Conservation (phyloP, 2,329 filamentous ascomycete genomes). For the Neopestalotiopsis rosae region DNA sequence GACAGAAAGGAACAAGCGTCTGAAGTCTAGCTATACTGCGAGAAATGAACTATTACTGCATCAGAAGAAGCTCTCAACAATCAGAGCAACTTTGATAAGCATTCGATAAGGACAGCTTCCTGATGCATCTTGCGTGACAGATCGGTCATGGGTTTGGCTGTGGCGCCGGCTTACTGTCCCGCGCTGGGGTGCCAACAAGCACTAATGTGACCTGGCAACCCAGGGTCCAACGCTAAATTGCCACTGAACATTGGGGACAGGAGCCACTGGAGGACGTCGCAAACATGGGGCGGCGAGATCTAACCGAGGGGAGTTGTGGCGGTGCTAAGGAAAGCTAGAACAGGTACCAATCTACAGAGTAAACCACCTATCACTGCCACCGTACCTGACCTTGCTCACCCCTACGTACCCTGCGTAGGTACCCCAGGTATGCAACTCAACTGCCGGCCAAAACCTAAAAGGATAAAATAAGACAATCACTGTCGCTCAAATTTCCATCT, state of each 20-base stretch:
- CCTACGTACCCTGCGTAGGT: neutral
- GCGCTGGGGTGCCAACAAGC: neutral
- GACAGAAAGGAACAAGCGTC: neutral
- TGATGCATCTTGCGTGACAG: conserved; percentile 3
- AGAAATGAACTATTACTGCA: neutral
- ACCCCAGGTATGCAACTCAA: neutral
- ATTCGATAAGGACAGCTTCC: conserved; percentile 7
- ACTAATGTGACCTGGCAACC: neutral
- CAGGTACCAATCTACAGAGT: neutral
- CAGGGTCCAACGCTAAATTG: too few relatives aligned
- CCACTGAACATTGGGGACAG: too few relatives aligned
- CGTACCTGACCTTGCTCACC: neutral
- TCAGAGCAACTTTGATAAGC: neutral
- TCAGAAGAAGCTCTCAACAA: neutral
- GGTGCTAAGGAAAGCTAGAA: neutral
- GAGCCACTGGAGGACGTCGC: neutral
- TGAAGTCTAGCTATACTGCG: neutral
- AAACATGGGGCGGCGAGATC: neutral
- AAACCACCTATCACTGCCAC: too few relatives aligned
- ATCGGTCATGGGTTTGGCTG: neutral
- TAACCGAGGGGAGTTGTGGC: neutral
- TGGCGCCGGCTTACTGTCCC: conserved; percentile 3
- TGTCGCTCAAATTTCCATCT: neutral
- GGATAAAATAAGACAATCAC: neutral
- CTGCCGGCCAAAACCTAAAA: neutral